Evolutionary conservation across 768 basidiomycete genomes (phyloP).

Genomic region (Pleurotus ostreatus): DNA sequence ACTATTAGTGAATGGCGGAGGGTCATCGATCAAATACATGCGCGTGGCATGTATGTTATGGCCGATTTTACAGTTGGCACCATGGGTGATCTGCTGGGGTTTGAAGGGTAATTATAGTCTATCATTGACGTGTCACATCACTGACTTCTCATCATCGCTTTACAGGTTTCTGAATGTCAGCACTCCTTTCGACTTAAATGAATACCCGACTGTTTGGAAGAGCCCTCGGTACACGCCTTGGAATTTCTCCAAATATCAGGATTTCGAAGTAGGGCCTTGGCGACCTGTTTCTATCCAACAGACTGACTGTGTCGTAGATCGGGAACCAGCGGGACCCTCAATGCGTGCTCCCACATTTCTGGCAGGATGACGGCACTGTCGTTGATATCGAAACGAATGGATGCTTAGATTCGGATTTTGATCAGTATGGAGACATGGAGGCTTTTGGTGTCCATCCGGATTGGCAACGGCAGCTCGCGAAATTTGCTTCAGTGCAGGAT

Average conservation of each 20-base stretch:
- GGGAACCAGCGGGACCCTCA: conserved; percentile 68
- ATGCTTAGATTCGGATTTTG: conserved; percentile 82
- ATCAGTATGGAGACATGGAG: conserved; percentile 96
- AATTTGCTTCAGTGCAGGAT: conserved; percentile 95
- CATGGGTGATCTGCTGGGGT: conserved; percentile 84
- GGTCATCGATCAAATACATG: conserved; percentile 73
- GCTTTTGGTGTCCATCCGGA: conserved; percentile 95
- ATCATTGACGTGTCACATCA: conserved; percentile 3
- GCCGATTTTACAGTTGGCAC: conserved; percentile 93
- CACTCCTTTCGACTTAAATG: conserved; percentile 73
- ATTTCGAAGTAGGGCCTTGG: conserved; percentile 56
- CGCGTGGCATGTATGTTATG: conserved; percentile 87
- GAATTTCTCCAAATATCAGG: conserved; percentile 81
- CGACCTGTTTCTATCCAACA: neutral
- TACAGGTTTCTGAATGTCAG: conserved; percentile 71
- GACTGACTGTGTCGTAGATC: conserved; percentile 34
- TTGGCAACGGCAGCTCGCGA: conserved; percentile 91
- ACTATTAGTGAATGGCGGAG: conserved; percentile 74
- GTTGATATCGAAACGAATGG: conserved; percentile 59
- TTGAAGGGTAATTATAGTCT: conserved; percentile 59
- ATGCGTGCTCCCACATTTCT: conserved; percentile 76
- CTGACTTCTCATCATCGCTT: conserved; percentile 4
- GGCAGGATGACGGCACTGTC: conserved; percentile 69
- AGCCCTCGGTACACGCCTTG: conserved; percentile 73
- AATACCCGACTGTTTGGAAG: conserved; percentile 76